Base-by-base conservation (phyloP, 2,329 filamentous ascomycete genomes). In the Scleromitrula shiraiana region DNA sequence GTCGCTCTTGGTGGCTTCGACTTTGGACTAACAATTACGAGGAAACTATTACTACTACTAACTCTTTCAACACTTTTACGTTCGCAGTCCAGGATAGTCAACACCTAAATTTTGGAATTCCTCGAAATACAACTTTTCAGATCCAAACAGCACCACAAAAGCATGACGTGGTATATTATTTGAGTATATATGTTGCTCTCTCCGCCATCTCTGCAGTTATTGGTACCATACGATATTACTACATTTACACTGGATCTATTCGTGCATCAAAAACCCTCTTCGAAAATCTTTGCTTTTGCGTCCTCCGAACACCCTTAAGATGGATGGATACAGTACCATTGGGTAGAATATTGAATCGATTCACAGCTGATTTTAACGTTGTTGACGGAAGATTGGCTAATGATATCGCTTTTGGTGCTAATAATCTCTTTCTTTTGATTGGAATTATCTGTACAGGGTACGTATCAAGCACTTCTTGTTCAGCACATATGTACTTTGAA, bases 291-390 rank as follows among this genome's bases (percentile, higher is more conserved):
- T 78, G 82, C 36, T 80, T 77, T 55, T 73, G 78, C 0, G 74
- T 91, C 9, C 70, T 91, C 3, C 77, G 83, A 15, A 81, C 85
- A 5, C 85, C 84, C 1, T 70, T 90, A n/a, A 73, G 85, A 52
- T 89, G 85, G 83, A 73, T 91, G 30, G 86, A 91, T 60, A 90
- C 85, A 0, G 82, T 88, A 0, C 87, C 87, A 0, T 71, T 88
- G 1, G 86, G 86, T 2, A 77, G 86, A 38, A 78, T 90, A 30
- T 70, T 90, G 17, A 91, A 91, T 65, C 76, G 86, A 2, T 88
- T 90, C 63, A 88, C 85, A 0, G 73, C 82, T 3, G 86, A 91
- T 65, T 89, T 91, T 64, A 79, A 82, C 56, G 74, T 80, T 33
- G 76, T 90, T 41, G 86, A 91, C 65, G 80, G 76, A 6, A 73